Conservation (phyloP, 495 filamentous ascomycete genomes). For the Aspergillus heteromorphus region DNA sequence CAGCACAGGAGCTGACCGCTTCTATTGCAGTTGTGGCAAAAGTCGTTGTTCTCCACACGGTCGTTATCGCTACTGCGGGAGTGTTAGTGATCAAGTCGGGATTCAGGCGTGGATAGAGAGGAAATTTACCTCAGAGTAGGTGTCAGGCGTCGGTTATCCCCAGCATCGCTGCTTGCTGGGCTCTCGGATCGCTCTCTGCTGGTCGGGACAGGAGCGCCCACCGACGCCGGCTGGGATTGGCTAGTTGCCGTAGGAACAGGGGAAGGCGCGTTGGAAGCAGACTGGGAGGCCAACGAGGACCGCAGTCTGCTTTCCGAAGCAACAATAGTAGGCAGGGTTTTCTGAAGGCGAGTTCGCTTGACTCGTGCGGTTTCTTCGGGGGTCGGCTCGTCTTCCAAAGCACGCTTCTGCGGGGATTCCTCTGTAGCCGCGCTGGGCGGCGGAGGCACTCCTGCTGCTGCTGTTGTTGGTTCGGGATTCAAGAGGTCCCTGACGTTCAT, state of each 20-base stretch:
- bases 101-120: not conserved
- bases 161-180: constrained; percentile 21
- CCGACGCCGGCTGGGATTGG: not conserved
- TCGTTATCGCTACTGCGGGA: constrained; percentile 21
- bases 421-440: constrained; percentile 10
- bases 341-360: constrained; percentile 28
- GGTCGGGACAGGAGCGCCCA: not conserved
- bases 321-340: constrained; percentile 16
- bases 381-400: constrained; percentile 25
- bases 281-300: constrained; percentile 16
- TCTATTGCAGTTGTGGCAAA: constrained; percentile 74
- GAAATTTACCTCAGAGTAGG: constrained; percentile 10
- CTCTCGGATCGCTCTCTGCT: constrained; percentile 14
- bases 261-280: constrained; percentile 13
- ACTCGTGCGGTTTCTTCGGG: constrained; percentile 19
- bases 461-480: constrained; percentile 8
- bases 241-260: not conserved
- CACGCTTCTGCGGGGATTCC: constrained; percentile 19
- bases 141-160: constrained; percentile 20
- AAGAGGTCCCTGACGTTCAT: constrained; percentile 10
- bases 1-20: constrained; percentile 87
- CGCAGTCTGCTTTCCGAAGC: constrained; percentile 22
- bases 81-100: not conserved
- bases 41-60: constrained; percentile 70
- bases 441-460: too few species aligned